These are phyloP conservation scores for Pythium dissotocum DNA, from an alignment of 352 stramenopile species.

Conservation along the genomic window DNA sequence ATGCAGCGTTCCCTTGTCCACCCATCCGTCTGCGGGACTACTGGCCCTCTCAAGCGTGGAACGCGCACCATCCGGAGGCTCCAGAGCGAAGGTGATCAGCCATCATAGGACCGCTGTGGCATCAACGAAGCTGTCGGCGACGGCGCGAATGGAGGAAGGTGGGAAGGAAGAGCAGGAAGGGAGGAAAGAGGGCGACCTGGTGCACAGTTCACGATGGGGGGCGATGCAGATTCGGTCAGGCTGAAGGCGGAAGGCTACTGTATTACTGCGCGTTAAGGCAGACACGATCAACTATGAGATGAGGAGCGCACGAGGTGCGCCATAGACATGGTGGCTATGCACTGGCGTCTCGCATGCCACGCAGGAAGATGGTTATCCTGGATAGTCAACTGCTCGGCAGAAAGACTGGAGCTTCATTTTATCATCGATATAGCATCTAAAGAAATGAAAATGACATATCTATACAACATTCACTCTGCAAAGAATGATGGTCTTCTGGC, in stretches of 20 bases:
- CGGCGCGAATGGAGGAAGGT: neutral
- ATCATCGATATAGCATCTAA: neutral
- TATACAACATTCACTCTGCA: no score
- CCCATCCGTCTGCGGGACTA: constrained; percentile 20
- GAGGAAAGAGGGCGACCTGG: neutral
- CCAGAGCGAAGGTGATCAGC: neutral
- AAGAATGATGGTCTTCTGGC: no score
- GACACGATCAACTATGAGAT: neutral
- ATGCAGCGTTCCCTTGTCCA: constrained; percentile 1
- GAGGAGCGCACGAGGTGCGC: neutral
- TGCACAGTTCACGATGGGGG: neutral
- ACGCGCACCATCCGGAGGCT: neutral
- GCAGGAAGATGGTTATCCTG: no score
- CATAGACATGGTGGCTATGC: neutral
- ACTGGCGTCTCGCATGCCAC: neutral
- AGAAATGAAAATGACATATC: no score
- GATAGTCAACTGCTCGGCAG: no score
- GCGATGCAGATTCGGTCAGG: no score
- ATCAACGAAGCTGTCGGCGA: neutral
- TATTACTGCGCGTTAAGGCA: no score
- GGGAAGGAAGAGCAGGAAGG: neutral
- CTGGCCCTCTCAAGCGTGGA: constrained; percentile 4
- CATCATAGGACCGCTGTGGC: constrained; percentile 12
- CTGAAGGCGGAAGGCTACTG: no score
- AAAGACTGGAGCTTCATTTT: no score